A percentile compares a stretch with the other conserved stretches of the same genome.
phyloP scores from a whole-genome alignment of 2,329 filamentous ascomycete species.

The Xylaria sp. region DNA sequence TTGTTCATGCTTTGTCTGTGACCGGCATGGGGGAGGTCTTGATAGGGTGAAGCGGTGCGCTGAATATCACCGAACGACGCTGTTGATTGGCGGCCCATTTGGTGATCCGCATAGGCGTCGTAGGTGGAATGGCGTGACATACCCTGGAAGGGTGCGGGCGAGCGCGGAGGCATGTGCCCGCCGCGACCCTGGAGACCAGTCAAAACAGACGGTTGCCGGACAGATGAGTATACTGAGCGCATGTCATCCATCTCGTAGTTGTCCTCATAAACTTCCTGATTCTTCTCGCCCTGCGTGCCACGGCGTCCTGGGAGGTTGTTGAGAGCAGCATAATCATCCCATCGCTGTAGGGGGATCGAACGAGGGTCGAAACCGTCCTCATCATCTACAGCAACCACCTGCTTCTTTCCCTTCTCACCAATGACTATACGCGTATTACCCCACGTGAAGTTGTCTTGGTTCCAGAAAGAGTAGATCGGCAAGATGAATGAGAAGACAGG shows the following conservation, averaged over 20 bases:
- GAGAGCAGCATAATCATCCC: constrained; percentile 90
- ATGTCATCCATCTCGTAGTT: constrained; percentile 98
- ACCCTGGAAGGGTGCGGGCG: constrained; percentile 72
- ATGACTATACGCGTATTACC: constrained; percentile 98
- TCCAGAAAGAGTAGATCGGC: constrained; percentile 98
- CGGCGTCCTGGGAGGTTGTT: constrained; percentile 93
- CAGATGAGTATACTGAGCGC: constrained; percentile 93
- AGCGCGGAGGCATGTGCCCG: constrained; percentile 81
- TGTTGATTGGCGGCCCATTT: constrained; percentile 70
- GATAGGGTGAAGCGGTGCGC: constrained; percentile 62
- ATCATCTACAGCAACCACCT: constrained; percentile 84
- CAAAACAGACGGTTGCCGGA: constrained; percentile 84
- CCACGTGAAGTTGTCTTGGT: constrained; percentile 98
- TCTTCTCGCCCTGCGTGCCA: constrained; percentile 71
- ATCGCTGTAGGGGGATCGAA: constrained; percentile 90
- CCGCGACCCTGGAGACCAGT: constrained; percentile 77
- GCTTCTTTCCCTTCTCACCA: constrained; percentile 88
- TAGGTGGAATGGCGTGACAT: constrained; percentile 50
- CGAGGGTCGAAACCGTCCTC: constrained; percentile 85
- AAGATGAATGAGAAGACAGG: constrained; percentile 91
- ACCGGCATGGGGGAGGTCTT: constrained; percentile 56
- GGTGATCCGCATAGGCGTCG: constrained; percentile 55
- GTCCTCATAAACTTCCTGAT: constrained; percentile 69
- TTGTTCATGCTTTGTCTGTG: constrained; percentile 66
- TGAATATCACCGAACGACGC: constrained; percentile 67